Conservation (phyloP, 257 asterid genomes). For the Orobanche coerulescens region DNA sequence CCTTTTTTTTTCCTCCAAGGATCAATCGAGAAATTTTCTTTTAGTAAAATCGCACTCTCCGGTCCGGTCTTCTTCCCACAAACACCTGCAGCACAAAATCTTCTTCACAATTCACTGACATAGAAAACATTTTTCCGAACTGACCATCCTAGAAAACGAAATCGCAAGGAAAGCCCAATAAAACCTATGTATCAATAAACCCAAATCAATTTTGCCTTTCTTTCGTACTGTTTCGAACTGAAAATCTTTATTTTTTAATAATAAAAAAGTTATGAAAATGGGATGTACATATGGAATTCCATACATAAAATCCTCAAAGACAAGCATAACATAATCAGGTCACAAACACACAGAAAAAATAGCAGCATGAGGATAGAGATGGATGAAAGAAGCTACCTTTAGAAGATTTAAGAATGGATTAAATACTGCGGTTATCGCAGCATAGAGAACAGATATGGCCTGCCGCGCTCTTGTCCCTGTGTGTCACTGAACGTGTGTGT, state of each 20-base stretch:
- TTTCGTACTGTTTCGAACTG: not conserved
- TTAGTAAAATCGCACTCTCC: not conserved
- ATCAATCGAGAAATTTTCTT: not conserved
- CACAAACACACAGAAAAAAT: not conserved
- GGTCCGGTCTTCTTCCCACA: constrained; percentile 1
- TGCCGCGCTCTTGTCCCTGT: not conserved
- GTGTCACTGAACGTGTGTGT: not conserved
- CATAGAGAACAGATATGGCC: constrained; percentile 14
- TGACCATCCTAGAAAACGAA: not conserved
- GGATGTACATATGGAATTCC: constrained; percentile 5
- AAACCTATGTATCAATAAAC: not conserved
- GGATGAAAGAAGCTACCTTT: constrained; percentile 14
- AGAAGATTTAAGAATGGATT: not conserved
- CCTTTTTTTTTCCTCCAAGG: not conserved
- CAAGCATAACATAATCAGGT: constrained; percentile 20
- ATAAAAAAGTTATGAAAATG: not conserved
- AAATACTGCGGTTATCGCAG: not conserved
- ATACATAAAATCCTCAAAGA: constrained; percentile 3
- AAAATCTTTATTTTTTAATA: not conserved
- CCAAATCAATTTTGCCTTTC: not conserved
- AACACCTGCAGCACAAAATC: constrained; percentile 27
- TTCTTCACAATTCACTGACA: not conserved
- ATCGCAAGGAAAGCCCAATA: not conserved
- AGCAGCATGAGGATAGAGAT: not conserved
- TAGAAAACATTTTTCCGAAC: not conserved